phyloP scores from a whole-genome alignment of 2,329 filamentous ascomycete species.

The Colletotrichum magnum region DNA sequence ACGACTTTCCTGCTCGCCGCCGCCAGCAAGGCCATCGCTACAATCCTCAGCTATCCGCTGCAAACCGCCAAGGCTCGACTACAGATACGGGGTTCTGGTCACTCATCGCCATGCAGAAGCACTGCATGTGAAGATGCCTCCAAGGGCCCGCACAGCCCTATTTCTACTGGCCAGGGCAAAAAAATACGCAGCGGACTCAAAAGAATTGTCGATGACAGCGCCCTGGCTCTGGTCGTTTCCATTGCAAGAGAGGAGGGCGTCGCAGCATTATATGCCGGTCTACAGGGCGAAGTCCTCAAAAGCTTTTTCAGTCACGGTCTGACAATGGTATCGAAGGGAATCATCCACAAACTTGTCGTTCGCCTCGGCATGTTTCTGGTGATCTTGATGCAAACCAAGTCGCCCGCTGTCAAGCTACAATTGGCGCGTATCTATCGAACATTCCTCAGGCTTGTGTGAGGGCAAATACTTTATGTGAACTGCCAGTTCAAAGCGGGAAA shows the following conservation, averaged over 20 bases:
- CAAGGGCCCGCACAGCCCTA: conserved; percentile 3
- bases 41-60: conserved; percentile 85
- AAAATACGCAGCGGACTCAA: conserved; percentile 29
- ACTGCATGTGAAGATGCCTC: conserved; percentile 38
- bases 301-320: conserved; percentile 89
- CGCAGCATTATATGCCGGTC: conserved; percentile 79
- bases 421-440: conserved; percentile 40
- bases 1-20: conserved; percentile 72
- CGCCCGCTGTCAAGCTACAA: conserved; percentile 38
- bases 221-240: conserved; percentile 74
- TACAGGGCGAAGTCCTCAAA: conserved; percentile 83
- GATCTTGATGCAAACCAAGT: conserved; percentile 16
- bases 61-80: conserved; percentile 86
- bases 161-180: neutral
- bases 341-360: conserved; percentile 80
- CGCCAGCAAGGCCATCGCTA: conserved; percentile 83
- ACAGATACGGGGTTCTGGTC: conserved; percentile 66
- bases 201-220: conserved; percentile 58
- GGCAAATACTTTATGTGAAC: neutral
- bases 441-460: conserved; percentile 14
- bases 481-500: no score
- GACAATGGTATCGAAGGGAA: conserved; percentile 89
- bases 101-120: conserved; percentile 40
- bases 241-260: conserved; percentile 76
- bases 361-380: conserved; percentile 74